These are phyloP conservation scores for Komagataella phaffii DNA, from an alignment of 805 yeast genomes.

Conservation along the genomic window DNA sequence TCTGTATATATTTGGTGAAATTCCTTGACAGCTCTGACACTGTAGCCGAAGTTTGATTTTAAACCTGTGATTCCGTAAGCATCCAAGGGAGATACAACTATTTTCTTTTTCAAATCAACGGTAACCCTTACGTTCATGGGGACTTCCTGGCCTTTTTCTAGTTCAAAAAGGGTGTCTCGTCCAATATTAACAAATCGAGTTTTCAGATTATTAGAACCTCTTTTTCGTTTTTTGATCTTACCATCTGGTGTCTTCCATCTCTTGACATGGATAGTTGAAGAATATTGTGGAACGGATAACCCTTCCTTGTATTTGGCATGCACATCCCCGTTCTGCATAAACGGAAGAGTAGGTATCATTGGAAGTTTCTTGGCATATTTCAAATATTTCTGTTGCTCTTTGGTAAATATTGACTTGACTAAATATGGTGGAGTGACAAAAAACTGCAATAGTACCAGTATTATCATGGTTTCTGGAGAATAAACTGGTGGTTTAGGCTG, in stretches of 20 bases:
- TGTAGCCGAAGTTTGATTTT: constrained; percentile 55
- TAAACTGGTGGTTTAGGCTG: constrained; percentile 9
- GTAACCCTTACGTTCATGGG: constrained; percentile 77
- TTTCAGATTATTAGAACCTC: constrained; percentile 21
- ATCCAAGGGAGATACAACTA: constrained; percentile 54
- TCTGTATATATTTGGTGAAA: constrained; percentile 63
- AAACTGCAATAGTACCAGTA: constrained; percentile 63
- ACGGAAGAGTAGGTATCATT: constrained; percentile 59
- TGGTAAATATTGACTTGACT: constrained; percentile 45
- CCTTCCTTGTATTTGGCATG: constrained; percentile 47
- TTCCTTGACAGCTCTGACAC: constrained; percentile 50
- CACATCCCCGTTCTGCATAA: constrained; percentile 37
- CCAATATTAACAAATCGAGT: constrained; percentile 79
- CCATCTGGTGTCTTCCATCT: constrained; percentile 21
- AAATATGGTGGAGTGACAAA: constrained; percentile 81
- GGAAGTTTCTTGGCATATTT: constrained; percentile 60
- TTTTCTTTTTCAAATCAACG: constrained; percentile 47
- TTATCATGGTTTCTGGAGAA: constrained; percentile 27
- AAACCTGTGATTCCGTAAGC: constrained; percentile 60
- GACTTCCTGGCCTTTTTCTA: constrained; percentile 39
- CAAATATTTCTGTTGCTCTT: constrained; percentile 33
- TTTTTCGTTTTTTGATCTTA: constrained; percentile 33
- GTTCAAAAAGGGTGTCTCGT: constrained; percentile 38
- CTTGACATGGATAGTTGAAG: constrained; percentile 16
- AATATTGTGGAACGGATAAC: constrained; percentile 26